These are phyloP conservation scores for Pleurostoma richardsiae DNA, from an alignment of 2,329 filamentous ascomycete genomes.

Conservation along the genomic window DNA sequence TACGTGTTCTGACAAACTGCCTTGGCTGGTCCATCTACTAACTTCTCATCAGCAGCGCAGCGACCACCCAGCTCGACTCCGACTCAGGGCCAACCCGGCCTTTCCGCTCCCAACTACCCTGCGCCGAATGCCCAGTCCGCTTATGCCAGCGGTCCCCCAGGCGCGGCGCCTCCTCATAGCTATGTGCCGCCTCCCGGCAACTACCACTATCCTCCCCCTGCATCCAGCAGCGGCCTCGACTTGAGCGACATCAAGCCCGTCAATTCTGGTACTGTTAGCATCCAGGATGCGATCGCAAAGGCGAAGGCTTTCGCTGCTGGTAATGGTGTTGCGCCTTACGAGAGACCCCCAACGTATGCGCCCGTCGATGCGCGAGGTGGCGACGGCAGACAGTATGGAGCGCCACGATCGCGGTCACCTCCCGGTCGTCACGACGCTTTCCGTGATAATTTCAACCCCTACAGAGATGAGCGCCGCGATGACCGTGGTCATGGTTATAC, in stretches of 20 bases:
- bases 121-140: slow-evolving; percentile 3
- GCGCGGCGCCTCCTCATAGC: slow-evolving; percentile 2
- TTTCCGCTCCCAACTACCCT: slow-evolving; percentile 7
- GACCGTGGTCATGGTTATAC: slow-evolving; percentile 56
- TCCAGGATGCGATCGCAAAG: slow-evolving; percentile 79
- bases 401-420: slow-evolving; percentile 70
- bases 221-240: slow-evolving; percentile 71
- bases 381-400: slow-evolving; percentile 52
- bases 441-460: slow-evolving; percentile 74
- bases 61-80: slow-evolving; percentile 7
- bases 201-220: slow-evolving; percentile 53
- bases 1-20: background rate
- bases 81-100: slow-evolving; percentile 8
- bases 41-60: slow-evolving; percentile 5
- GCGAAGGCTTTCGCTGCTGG: slow-evolving; percentile 78
- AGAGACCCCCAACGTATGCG: slow-evolving; percentile 46
- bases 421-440: slow-evolving; percentile 61
- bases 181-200: slow-evolving; percentile 7
- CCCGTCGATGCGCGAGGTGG: slow-evolving; percentile 25
- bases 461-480: slow-evolving; percentile 77
- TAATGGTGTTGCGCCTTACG: slow-evolving; percentile 64
- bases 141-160: slow-evolving; percentile 4
- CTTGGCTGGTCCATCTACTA: background rate
- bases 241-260: slow-evolving; percentile 74
- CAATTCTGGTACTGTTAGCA: slow-evolving; percentile 75